phyloP scores from a whole-genome alignment of 805 yeast species.

The Saccharomycopsis synnaedendra region DNA sequence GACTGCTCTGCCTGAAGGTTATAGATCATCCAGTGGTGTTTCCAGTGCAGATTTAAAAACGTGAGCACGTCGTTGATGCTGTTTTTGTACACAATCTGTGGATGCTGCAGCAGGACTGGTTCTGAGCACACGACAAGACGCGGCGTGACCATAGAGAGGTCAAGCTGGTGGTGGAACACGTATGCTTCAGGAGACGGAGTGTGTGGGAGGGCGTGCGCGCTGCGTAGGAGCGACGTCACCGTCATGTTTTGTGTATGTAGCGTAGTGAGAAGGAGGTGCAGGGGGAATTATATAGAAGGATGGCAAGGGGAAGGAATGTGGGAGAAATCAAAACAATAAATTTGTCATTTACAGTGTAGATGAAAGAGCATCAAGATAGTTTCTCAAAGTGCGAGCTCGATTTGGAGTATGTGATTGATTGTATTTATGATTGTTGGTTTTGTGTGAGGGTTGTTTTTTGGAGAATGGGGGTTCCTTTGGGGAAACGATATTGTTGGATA shows the following conservation, averaged over 20 bases:
- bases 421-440: too few species aligned
- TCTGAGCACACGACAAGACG: slow-evolving; percentile 65
- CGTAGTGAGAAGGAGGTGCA: too few species aligned
- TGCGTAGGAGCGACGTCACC: not conserved
- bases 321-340: too few species aligned
- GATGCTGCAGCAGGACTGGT: slow-evolving; percentile 37
- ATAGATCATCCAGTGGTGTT: slow-evolving; percentile 57
- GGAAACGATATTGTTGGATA: too few species aligned
- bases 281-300: too few species aligned
- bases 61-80: slow-evolving; percentile 37
- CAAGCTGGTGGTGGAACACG: slow-evolving; percentile 26
- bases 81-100: slow-evolving; percentile 39
- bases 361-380: too few species aligned
- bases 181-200: slow-evolving; percentile 1
- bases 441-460: too few species aligned
- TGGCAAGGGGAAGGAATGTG: too few species aligned
- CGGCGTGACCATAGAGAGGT: slow-evolving; percentile 56
- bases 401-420: too few species aligned
- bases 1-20: slow-evolving; percentile 55
- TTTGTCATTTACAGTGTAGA: too few species aligned
- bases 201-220: slow-evolving; percentile 4
- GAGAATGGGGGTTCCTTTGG: too few species aligned
- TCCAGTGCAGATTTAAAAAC: slow-evolving; percentile 37
- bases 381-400: too few species aligned
- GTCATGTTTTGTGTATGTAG: slow-evolving; percentile 1